Evolutionary conservation across 2,329 filamentous ascomycete species (phyloP).

Genomic region (Alternaria gaisen): DNA sequence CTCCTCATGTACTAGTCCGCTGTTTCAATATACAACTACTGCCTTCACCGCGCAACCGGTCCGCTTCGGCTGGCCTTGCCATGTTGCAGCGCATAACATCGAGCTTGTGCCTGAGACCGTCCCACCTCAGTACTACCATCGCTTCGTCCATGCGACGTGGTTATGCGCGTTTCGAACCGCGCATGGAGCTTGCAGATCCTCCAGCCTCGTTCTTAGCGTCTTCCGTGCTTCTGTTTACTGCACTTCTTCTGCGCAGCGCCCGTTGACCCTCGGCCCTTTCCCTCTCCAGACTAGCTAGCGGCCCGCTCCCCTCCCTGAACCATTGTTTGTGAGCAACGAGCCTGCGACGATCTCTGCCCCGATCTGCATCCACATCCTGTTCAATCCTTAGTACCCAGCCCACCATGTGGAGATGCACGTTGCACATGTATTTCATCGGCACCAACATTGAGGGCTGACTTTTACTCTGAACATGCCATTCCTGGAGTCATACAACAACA

Average conservation of each 20-base stretch:
- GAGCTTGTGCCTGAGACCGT: slow-evolving; percentile 3
- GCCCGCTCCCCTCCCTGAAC: slow-evolving; percentile 14
- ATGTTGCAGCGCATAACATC: slow-evolving; percentile 7
- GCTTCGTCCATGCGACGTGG: slow-evolving; percentile 6
- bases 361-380: slow-evolving; percentile 1
- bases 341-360: slow-evolving; percentile 7
- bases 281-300: slow-evolving; percentile 11
- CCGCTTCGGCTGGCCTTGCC: slow-evolving; percentile 1
- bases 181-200: slow-evolving; percentile 9
- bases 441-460: no score
- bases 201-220: neutral
- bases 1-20: slow-evolving; percentile 1
- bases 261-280: slow-evolving; percentile 8
- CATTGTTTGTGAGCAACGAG: slow-evolving; percentile 1
- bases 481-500: no score
- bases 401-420: neutral
- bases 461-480: neutral
- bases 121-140: slow-evolving; percentile 1
- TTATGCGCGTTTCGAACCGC: neutral
- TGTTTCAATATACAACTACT: neutral
- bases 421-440: neutral
- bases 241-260: slow-evolving; percentile 2
- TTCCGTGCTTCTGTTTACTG: slow-evolving; percentile 1
- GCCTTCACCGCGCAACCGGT: neutral
- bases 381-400: neutral